Conservation (phyloP, 2,329 filamentous ascomycete species). For the Trichoderma harzianum region DNA sequence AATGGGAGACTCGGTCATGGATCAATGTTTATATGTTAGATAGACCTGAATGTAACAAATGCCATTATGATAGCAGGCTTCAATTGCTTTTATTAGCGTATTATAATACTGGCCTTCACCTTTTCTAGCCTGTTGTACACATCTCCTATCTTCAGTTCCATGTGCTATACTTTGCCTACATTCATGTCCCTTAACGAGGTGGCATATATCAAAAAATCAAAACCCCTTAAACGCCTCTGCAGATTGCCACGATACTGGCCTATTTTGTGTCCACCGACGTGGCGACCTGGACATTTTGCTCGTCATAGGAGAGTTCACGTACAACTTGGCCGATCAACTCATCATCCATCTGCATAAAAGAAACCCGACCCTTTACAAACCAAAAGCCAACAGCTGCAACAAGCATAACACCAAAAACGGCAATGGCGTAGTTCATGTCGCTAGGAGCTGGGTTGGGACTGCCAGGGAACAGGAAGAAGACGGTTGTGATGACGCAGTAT, state of each 20-base stretch:
- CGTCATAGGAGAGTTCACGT: neutral
- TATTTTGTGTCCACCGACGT: neutral
- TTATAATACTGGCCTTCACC: too few species aligned
- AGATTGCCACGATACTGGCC: neutral
- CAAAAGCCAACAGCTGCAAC: slow-evolving; percentile 49
- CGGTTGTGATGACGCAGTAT: slow-evolving; percentile 50
- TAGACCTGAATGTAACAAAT: neutral
- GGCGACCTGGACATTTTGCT: neutral
- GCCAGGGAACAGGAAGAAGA: slow-evolving; percentile 55
- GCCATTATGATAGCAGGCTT: neutral
- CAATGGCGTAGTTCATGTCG: slow-evolving; percentile 59
- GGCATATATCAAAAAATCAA: neutral
- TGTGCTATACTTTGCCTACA: neutral
- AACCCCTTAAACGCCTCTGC: neutral
- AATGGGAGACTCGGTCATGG: neutral
- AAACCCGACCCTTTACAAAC: slow-evolving; percentile 44
- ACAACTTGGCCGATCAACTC: slow-evolving; percentile 20
- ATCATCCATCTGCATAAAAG: slow-evolving; percentile 24
- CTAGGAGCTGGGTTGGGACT: slow-evolving; percentile 41
- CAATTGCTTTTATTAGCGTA: neutral
- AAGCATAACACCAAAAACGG: slow-evolving; percentile 54
- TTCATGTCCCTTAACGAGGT: neutral
- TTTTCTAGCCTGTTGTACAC: neutral
- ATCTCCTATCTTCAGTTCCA: neutral
- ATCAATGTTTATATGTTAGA: neutral